Percentiles rank a stretch among this genome's conserved stretches.
These are phyloP conservation scores for Spiromastix sp. DNA, from an alignment of 2,329 filamentous ascomycete genomes.

Conservation along the genomic window DNA sequence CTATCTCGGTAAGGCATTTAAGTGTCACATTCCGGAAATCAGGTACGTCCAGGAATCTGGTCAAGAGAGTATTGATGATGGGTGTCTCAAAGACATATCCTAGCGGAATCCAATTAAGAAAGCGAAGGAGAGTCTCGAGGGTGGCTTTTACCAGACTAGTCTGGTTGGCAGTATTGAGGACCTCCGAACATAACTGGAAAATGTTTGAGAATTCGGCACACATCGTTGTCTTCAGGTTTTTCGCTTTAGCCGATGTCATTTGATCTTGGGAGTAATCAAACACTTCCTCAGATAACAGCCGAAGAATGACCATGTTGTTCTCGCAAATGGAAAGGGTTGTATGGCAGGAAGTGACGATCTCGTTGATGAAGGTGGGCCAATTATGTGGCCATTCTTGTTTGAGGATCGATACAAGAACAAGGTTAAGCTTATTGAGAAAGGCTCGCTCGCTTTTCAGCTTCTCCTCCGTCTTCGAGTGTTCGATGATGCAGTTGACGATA, in stretches of 20 bases:
- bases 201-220: conserved; percentile 97
- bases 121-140: conserved; percentile 85
- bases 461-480: conserved; percentile 84
- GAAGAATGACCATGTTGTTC: conserved; percentile 98
- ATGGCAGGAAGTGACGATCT: conserved; percentile 94
- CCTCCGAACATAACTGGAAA: conserved; percentile 94
- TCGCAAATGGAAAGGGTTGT: conserved; percentile 95
- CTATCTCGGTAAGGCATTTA: conserved; percentile 95
- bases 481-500: conserved; percentile 95
- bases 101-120: conserved; percentile 97
- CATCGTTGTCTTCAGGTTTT: conserved; percentile 97
- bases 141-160: conserved; percentile 90
- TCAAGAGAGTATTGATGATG: conserved; percentile 87
- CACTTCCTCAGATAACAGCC: conserved; percentile 91
- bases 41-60: conserved; percentile 80
- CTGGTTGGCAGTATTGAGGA: conserved; percentile 81
- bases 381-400: conserved; percentile 99
- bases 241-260: conserved; percentile 97
- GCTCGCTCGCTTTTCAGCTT: conserved; percentile 74
- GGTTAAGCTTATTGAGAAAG: conserved; percentile 93
- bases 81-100: conserved; percentile 98
- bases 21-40: conserved; percentile 96
- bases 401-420: conserved; percentile 91
- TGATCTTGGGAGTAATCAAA: conserved; percentile 98
- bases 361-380: conserved; percentile 99